A percentile compares a stretch with the other conserved stretches of the same genome.
Conservation (phyloP, 495 filamentous ascomycete genomes). For the Talaromyces thailandensis region DNA sequence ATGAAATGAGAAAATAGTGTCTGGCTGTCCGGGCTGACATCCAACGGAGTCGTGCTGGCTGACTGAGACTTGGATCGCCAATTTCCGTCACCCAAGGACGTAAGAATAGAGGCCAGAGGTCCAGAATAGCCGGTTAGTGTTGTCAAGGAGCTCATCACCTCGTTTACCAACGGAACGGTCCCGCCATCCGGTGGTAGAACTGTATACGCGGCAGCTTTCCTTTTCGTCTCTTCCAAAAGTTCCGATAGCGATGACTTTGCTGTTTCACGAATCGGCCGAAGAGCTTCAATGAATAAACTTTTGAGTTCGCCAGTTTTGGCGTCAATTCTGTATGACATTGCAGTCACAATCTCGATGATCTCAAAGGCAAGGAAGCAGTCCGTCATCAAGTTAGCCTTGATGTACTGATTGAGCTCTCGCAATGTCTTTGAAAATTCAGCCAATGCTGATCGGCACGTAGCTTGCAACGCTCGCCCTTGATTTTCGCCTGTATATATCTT, state of each 20-base stretch:
- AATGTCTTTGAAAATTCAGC: constrained; percentile 78
- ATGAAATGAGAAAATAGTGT: constrained; percentile 86
- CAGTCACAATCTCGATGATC: constrained; percentile 84
- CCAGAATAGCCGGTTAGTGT: constrained; percentile 79
- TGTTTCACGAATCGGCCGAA: constrained; percentile 85
- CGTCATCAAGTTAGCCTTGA: constrained; percentile 74
- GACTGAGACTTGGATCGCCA: constrained; percentile 56
- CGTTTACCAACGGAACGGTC: constrained; percentile 64
- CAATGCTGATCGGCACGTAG: constrained; percentile 67
- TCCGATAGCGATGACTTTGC: constrained; percentile 78
- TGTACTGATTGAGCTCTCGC: constrained; percentile 80
- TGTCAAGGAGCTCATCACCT: constrained; percentile 80
- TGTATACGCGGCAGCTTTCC: constrained; percentile 49
- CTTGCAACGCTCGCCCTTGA: constrained; percentile 66
- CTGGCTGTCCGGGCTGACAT: constrained; percentile 81
- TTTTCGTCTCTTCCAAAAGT: constrained; percentile 79
- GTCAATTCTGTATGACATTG: constrained; percentile 71
- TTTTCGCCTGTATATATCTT: constrained; percentile 76
- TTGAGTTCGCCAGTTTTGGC: constrained; percentile 79
- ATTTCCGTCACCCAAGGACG: constrained; percentile 85
- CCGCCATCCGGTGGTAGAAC: constrained; percentile 73
- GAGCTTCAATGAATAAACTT: constrained; percentile 66
- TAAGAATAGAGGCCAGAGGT: constrained; percentile 82
- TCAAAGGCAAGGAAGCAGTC: constrained; percentile 97
- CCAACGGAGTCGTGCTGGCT: constrained; percentile 63